These are phyloP conservation scores for Talaromyces rugulosus DNA, from an alignment of 2,329 filamentous ascomycete species.

Conservation along the genomic window DNA sequence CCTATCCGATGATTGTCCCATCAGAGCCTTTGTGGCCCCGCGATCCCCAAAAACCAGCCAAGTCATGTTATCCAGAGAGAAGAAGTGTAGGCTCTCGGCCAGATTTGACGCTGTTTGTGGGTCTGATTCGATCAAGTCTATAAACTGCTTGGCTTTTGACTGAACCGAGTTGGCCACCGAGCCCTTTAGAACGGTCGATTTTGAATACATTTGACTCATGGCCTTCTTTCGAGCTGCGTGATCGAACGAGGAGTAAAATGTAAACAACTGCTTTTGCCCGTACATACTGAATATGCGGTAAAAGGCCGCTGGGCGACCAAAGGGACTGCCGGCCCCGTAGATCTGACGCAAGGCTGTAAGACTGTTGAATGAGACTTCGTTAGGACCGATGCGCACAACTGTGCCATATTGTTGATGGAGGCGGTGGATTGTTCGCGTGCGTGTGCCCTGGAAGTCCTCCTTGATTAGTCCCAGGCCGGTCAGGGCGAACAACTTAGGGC, in stretches of 20 bases:
- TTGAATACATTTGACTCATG: background rate
- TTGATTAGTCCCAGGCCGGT: background rate
- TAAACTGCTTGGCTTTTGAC: background rate
- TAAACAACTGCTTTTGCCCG: background rate
- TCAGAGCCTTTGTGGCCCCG: background rate
- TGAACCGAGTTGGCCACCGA: background rate
- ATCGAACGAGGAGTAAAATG: conserved; percentile 1
- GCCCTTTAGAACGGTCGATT: background rate
- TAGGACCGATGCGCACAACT: background rate
- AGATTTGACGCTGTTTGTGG: background rate
- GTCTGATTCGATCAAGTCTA: conserved; percentile 1
- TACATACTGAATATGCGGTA: conserved; percentile 3
- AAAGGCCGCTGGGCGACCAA: background rate
- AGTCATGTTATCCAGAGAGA: conserved; percentile 1
- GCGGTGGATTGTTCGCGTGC: conserved; percentile 1
- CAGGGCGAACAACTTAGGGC: background rate
- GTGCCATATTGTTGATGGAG: conserved; percentile 1
- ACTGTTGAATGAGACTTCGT: conserved; percentile 5
- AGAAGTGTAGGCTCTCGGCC: background rate
- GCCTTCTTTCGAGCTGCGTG: background rate
- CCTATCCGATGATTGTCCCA: background rate
- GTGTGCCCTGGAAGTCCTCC: background rate
- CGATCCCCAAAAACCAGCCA: background rate
- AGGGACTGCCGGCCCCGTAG: background rate
- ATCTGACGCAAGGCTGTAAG: background rate